These are phyloP conservation scores for Globisporangium carolinianum DNA, from an alignment of 352 stramenopile genomes.

Conservation along the genomic window DNA sequence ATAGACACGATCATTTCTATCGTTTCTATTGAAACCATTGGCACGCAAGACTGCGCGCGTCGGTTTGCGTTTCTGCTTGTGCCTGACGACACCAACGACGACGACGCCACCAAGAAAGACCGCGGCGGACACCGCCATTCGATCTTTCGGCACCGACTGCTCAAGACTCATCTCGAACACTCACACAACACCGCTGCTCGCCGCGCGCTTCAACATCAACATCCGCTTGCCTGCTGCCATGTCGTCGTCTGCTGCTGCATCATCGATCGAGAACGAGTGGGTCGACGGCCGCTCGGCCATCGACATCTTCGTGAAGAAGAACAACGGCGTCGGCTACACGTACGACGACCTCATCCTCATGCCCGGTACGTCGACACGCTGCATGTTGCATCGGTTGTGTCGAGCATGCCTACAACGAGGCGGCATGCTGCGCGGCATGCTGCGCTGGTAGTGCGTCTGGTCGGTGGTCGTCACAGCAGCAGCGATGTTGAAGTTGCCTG, in stretches of 20 bases:
- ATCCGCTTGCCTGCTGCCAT: slow-evolving; percentile 1
- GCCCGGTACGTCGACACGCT: slow-evolving; percentile 24
- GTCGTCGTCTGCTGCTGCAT: not conserved
- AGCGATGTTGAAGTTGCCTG: slow-evolving; percentile 15
- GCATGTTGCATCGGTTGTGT: not conserved
- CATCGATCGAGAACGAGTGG: slow-evolving; percentile 39
- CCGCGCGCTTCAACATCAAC: slow-evolving; percentile 4
- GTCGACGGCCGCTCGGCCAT: slow-evolving; percentile 69
- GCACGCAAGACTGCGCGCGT: not conserved
- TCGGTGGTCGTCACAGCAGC: not conserved
- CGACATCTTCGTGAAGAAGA: slow-evolving; percentile 86
- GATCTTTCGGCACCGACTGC: slow-evolving; percentile 15
- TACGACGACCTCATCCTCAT: slow-evolving; percentile 78
- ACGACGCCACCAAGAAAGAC: not conserved
- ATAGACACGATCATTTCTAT: not conserved
- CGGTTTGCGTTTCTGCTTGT: not conserved
- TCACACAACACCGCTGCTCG: slow-evolving; percentile 1
- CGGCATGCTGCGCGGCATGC: slow-evolving; percentile 10
- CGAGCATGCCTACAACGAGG: not conserved
- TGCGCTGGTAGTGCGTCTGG: not conserved
- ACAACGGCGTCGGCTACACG: slow-evolving; percentile 67
- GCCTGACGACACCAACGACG: slow-evolving; percentile 9
- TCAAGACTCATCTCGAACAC: not conserved
- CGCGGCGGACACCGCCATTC: slow-evolving; percentile 17
- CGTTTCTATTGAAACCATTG: not conserved